Evolutionary conservation across 2,329 filamentous ascomycete species (phyloP).

Genomic region (Fusarium sp.): DNA sequence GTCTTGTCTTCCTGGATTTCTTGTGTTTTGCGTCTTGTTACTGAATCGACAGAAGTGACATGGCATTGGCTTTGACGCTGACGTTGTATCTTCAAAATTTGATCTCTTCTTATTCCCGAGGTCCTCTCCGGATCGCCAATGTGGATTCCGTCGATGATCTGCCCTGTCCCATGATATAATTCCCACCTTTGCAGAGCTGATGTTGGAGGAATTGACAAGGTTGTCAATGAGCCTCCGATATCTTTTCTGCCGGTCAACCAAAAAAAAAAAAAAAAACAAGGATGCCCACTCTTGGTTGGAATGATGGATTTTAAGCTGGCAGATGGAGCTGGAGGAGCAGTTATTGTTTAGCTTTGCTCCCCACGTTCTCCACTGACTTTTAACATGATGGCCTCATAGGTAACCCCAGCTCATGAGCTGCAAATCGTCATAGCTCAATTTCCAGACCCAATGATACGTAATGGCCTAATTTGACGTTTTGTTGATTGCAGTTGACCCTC

Average conservation of each 20-base stretch:
- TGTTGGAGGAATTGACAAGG: slow-evolving; percentile 20
- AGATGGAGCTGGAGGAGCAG: slow-evolving; percentile 9
- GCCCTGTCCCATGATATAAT: slow-evolving; percentile 28
- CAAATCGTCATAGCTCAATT: slow-evolving; percentile 30
- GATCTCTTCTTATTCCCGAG: slow-evolving; percentile 22
- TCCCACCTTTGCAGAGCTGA: slow-evolving; percentile 3
- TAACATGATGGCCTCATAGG: slow-evolving; percentile 32
- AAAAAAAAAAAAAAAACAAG: slow-evolving; percentile 30
- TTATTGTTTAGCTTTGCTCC: slow-evolving; percentile 13
- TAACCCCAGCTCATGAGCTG: slow-evolving; percentile 16
- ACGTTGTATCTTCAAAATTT: neutral
- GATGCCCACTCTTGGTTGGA: slow-evolving; percentile 36
- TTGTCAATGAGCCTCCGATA: slow-evolving; percentile 23
- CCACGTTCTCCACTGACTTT: slow-evolving; percentile 35
- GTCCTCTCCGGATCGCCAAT: slow-evolving; percentile 20
- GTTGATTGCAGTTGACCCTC: slow-evolving; percentile 2
- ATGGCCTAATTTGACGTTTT: slow-evolving; percentile 27
- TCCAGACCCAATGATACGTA: slow-evolving; percentile 31
- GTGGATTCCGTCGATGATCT: slow-evolving; percentile 34
- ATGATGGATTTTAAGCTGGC: slow-evolving; percentile 29
- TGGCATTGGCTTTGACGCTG: slow-evolving; percentile 6
- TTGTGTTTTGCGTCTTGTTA: slow-evolving; percentile 8
- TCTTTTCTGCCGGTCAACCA: slow-evolving; percentile 2
- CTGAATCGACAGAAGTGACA: neutral
- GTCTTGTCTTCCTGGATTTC: slow-evolving; percentile 10